These are phyloP conservation scores for Esteya vermicola DNA, from an alignment of 2,329 filamentous ascomycete genomes.

Conservation along the genomic window DNA sequence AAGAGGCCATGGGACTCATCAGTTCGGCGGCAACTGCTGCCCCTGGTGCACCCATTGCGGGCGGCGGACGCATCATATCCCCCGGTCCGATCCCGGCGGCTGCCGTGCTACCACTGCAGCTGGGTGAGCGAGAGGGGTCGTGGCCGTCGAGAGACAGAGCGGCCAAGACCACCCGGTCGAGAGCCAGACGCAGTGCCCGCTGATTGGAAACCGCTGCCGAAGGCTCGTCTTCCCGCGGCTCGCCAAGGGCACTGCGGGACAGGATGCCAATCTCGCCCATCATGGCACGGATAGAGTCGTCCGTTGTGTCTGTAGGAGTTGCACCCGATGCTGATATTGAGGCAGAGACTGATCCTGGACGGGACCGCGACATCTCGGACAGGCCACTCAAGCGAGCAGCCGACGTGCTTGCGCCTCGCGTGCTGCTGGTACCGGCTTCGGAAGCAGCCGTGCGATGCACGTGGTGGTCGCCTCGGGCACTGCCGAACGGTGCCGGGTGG, in stretches of 20 bases:
- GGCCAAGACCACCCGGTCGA: conserved; percentile 5
- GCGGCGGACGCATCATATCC: not conserved
- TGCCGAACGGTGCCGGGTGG: not conserved
- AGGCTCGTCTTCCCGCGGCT: conserved; percentile 12
- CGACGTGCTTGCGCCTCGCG: not conserved
- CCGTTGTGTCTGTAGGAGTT: no score
- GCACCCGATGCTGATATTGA: no score
- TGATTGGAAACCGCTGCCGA: conserved; percentile 1
- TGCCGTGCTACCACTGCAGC: not conserved
- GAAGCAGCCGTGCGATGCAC: conserved; percentile 1
- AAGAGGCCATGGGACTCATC: no score
- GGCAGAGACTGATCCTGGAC: not conserved
- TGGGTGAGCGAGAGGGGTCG: conserved; percentile 1
- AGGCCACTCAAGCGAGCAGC: no score
- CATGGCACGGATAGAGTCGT: conserved; percentile 8
- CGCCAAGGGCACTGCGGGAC: conserved; percentile 18
- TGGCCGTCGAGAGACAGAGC: conserved; percentile 6
- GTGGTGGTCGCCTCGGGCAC: not conserved
- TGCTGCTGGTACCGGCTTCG: conserved; percentile 1
- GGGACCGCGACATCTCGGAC: not conserved
- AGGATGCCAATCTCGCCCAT: conserved; percentile 18
- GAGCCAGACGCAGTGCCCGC: conserved; percentile 12
- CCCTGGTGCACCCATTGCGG: no score
- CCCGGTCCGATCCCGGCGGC: not conserved
- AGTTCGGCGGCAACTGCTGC: no score